phyloP scores from a whole-genome alignment of 139 green algal genomes.

The Chlamydomonas sp. region DNA sequence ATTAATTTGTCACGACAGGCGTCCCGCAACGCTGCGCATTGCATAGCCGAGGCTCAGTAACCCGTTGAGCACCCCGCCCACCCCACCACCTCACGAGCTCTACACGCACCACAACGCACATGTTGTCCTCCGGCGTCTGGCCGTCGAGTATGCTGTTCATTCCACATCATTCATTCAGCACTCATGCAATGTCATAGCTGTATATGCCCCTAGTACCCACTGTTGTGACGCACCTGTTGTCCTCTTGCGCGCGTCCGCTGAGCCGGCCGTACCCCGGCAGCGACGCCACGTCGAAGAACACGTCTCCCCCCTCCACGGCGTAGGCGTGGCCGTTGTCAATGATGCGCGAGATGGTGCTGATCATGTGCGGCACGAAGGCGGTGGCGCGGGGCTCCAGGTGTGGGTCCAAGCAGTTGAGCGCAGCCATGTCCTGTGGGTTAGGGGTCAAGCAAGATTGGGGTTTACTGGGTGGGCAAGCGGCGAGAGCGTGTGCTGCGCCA shows the following conservation, averaged over 20 bases:
- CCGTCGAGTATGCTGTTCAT: too few relatives aligned
- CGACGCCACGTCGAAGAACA: slow-evolving; percentile 94
- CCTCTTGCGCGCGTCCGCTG: slow-evolving; percentile 79
- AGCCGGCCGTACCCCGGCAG: slow-evolving; percentile 90
- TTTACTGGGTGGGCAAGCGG: neutral
- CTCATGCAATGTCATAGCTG: too few relatives aligned
- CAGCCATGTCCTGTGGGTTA: slow-evolving; percentile 82
- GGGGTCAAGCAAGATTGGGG: neutral
- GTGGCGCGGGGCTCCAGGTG: slow-evolving; percentile 92
- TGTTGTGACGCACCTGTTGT: slow-evolving; percentile 68
- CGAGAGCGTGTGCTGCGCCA: neutral
- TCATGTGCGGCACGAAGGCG: slow-evolving; percentile 89
- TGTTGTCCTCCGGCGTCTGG: too few relatives aligned
- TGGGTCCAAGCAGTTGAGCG: slow-evolving; percentile 87
- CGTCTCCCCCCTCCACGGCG: slow-evolving; percentile 79
- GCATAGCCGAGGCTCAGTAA: too few relatives aligned
- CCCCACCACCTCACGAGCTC: too few relatives aligned
- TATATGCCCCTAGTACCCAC: too few relatives aligned
- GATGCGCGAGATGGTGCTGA: slow-evolving; percentile 89
- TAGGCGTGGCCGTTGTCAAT: slow-evolving; percentile 94
- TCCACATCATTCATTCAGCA: too few relatives aligned
- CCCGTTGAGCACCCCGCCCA: too few relatives aligned
- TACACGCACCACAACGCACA: too few relatives aligned
- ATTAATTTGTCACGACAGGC: too few relatives aligned
- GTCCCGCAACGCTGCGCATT: too few relatives aligned